Evolutionary conservation across 2,329 filamentous ascomycete species (phyloP), one percentile per base, ranked within the genome.

Genomic region (Penicillium polonicum): DNA sequence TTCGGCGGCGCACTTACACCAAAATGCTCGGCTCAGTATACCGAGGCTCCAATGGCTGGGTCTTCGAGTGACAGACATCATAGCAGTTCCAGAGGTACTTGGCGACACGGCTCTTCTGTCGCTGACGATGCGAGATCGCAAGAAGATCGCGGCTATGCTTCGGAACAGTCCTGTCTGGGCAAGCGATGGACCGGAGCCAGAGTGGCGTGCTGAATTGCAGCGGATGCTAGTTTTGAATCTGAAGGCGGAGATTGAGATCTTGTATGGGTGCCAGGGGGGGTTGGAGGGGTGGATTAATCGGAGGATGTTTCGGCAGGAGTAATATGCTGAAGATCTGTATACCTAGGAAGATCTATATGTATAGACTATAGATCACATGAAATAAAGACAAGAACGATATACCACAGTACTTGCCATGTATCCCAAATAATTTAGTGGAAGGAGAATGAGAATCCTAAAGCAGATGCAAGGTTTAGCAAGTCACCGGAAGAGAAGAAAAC

Each of bases 211-310:
- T 13, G 83, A 86, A 66, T 64, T 88, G 62, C 85, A 86, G 68
- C 70, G 71, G 3, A 87, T 88, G 84, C 74, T 88, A 31, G 80
- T 86, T 78, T 65, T 87, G 57, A 84, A 85, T 61, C 61, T 82
- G 45, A 88, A 88, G 67, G 84, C 83, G 8, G 85, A 88, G 66
- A 82, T 85, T 62, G 85, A 88, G 69, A 74, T 81, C 25, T 62
- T 85, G 48, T 78, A 79, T 60, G 78, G 82, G 9, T 61, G 63
- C 15, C 66, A 69, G 1, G 74, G 72, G 17, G 77, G 78, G 4
- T 58, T 81, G 17, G 74, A 77, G 55, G 63, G 60, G 17, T 80
- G 79, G 79, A 72, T 81, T 59, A 72, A 79, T 59, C 63, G 62
- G 23, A 69, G 68, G 42, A 69, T 79, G 66, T 63, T 62, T 45